Conservation (phyloP, 2,329 filamentous ascomycete genomes). For the Onygenales sp. region DNA sequence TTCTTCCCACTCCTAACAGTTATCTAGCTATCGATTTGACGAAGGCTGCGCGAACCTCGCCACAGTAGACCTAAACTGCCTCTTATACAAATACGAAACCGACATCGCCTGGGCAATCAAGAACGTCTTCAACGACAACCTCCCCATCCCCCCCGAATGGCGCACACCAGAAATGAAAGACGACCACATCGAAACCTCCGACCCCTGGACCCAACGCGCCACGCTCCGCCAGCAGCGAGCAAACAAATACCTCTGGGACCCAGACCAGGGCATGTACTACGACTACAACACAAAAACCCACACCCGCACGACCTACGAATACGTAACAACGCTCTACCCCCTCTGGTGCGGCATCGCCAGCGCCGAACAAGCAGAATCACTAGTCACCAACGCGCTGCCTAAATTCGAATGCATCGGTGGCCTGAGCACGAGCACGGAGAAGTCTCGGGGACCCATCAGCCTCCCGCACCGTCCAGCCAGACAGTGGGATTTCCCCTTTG, state of each 20-base stretch:
- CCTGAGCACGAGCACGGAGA: slow-evolving; percentile 69
- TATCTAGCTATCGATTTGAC: slow-evolving; percentile 60
- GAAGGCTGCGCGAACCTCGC: slow-evolving; percentile 68
- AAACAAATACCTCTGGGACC: slow-evolving; percentile 79
- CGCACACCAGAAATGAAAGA: slow-evolving; percentile 51
- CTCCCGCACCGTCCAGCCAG: slow-evolving; percentile 64
- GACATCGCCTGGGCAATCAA: slow-evolving; percentile 74
- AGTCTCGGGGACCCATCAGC: slow-evolving; percentile 63
- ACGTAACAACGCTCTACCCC: slow-evolving; percentile 77
- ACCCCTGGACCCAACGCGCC: slow-evolving; percentile 69
- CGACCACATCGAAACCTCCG: slow-evolving; percentile 62
- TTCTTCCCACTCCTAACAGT: neutral
- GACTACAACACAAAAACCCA: slow-evolving; percentile 74
- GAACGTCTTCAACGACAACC: slow-evolving; percentile 62
- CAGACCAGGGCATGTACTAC: slow-evolving; percentile 42
- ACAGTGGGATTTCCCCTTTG: slow-evolving; percentile 86
- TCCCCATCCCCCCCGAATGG: slow-evolving; percentile 65
- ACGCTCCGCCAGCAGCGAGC: slow-evolving; percentile 65
- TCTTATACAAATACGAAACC: slow-evolving; percentile 83
- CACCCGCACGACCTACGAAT: slow-evolving; percentile 67
- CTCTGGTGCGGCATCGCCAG: slow-evolving; percentile 76
- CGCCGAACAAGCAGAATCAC: slow-evolving; percentile 62
- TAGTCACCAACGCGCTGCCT: slow-evolving; percentile 66
- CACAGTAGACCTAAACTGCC: slow-evolving; percentile 75
- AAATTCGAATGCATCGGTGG: slow-evolving; percentile 72